Percentiles rank a stretch among this genome's conserved stretches.
Conservation (phyloP, 192 early-diverging fungal genomes). For the Martensiomyces pterosporus region DNA sequence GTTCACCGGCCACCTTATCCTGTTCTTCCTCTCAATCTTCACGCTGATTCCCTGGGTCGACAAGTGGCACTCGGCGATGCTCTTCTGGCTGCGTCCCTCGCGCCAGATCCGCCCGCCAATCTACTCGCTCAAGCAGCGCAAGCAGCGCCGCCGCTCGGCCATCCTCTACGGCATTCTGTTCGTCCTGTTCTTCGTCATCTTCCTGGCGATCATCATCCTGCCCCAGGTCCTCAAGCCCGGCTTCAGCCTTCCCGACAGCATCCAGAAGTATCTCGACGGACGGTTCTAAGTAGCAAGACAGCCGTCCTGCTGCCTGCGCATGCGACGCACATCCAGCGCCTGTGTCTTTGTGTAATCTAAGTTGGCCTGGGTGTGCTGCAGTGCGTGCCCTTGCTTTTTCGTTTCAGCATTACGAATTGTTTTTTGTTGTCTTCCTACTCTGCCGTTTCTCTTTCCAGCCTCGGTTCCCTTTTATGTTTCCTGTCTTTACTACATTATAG, state of each 20-base stretch:
- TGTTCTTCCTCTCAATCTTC: constrained; percentile 70
- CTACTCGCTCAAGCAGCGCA: constrained; percentile 61
- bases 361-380: too few species aligned
- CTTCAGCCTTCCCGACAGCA: constrained; percentile 25
- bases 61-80: constrained; percentile 72
- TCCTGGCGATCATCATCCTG: constrained; percentile 60
- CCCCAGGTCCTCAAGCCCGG: constrained; percentile 54
- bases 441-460: too few species aligned
- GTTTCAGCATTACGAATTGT: too few species aligned
- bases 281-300: constrained; percentile 48
- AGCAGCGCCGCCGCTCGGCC: constrained; percentile 58
- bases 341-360: too few species aligned
- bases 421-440: too few species aligned
- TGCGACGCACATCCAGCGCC: too few species aligned
- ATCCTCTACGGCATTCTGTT: constrained; percentile 71
- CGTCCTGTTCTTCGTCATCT: constrained; percentile 55
- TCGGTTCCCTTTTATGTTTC: too few species aligned
- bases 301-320: too few species aligned
- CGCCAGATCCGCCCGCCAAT: constrained; percentile 74
- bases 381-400: too few species aligned
- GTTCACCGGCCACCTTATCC: constrained; percentile 68
- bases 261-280: constrained; percentile 42
- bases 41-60: constrained; percentile 70
- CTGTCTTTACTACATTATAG: too few species aligned
- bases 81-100: constrained; percentile 80